A percentile compares a stretch with the other conserved stretches of the same genome.
Evolutionary conservation across 768 basidiomycete genomes (phyloP).

Genomic region (Pulveroboletus sp.): DNA sequence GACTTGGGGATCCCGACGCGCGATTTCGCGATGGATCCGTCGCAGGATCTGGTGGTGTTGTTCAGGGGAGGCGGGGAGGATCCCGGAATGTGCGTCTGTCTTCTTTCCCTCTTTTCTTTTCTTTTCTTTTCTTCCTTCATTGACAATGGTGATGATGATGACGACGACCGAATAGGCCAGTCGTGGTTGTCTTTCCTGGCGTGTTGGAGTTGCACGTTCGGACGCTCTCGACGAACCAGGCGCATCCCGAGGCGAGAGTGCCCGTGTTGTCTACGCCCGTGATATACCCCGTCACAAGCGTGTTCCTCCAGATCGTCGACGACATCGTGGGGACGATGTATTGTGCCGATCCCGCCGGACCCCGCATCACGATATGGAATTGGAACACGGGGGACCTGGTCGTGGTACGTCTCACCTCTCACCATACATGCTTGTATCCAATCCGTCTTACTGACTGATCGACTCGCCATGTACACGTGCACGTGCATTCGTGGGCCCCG

Average conservation of each 20-base stretch:
- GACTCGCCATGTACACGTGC: neutral
- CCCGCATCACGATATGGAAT: slow-evolving; percentile 41
- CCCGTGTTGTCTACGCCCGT: slow-evolving; percentile 26
- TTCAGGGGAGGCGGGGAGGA: slow-evolving; percentile 28
- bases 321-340: slow-evolving; percentile 51
- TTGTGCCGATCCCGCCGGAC: slow-evolving; percentile 22
- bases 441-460: neutral
- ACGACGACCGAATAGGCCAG: slow-evolving; percentile 5
- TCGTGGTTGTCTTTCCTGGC: slow-evolving; percentile 5
- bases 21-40: slow-evolving; percentile 64
- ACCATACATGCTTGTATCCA: neutral
- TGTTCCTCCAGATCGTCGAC: slow-evolving; percentile 48
- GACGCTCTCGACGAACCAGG: slow-evolving; percentile 34
- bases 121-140: too few species aligned
- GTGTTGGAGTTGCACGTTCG: slow-evolving; percentile 38
- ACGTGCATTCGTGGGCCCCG: too few species aligned
- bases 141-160: neutral
- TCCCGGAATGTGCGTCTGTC: slow-evolving; percentile 10
- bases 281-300: slow-evolving; percentile 22
- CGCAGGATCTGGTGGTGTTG: slow-evolving; percentile 53
- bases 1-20: slow-evolving; percentile 40
- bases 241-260: slow-evolving; percentile 36
- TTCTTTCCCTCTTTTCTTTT: too few species aligned
- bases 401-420: slow-evolving; percentile 30
- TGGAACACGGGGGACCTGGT: slow-evolving; percentile 40